Conservation (phyloP, 2,329 filamentous ascomycete genomes). For the Aotearoamyces nothofagi region DNA sequence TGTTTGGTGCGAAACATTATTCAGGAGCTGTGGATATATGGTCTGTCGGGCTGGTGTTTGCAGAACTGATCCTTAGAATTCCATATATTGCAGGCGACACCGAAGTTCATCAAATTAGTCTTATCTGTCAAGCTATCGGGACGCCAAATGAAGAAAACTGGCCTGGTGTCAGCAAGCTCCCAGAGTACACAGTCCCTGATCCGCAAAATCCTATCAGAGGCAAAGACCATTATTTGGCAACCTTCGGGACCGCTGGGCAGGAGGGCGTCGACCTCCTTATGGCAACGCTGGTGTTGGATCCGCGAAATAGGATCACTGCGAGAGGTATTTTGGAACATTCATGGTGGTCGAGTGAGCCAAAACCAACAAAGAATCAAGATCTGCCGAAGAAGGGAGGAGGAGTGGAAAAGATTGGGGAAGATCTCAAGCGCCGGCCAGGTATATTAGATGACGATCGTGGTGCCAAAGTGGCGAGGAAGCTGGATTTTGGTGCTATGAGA, state of each 20-base stretch:
- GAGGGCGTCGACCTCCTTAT: slow-evolving; percentile 81
- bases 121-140: slow-evolving; percentile 75
- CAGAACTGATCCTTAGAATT: slow-evolving; percentile 70
- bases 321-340: slow-evolving; percentile 63
- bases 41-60: slow-evolving; percentile 86
- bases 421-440: slow-evolving; percentile 64
- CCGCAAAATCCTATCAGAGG: slow-evolving; percentile 39
- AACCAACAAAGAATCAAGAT: slow-evolving; percentile 67
- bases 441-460: slow-evolving; percentile 53
- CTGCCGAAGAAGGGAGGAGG: slow-evolving; percentile 65
- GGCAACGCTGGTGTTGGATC: slow-evolving; percentile 72
- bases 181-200: slow-evolving; percentile 62
- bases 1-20: slow-evolving; percentile 84
- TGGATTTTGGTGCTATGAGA: slow-evolving; percentile 18
- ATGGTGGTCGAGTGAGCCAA: slow-evolving; percentile 77
- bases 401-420: slow-evolving; percentile 62
- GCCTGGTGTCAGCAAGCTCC: slow-evolving; percentile 75
- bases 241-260: slow-evolving; percentile 67
- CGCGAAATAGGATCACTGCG: slow-evolving; percentile 68
- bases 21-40: slow-evolving; percentile 85
- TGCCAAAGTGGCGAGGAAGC: slow-evolving; percentile 34
- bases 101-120: slow-evolving; percentile 72
- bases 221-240: slow-evolving; percentile 56
- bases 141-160: slow-evolving; percentile 90
- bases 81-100: slow-evolving; percentile 74